Evolutionary conservation across 208 protist species (phyloP).

Genomic region (Borovskyia barvae): DNA sequence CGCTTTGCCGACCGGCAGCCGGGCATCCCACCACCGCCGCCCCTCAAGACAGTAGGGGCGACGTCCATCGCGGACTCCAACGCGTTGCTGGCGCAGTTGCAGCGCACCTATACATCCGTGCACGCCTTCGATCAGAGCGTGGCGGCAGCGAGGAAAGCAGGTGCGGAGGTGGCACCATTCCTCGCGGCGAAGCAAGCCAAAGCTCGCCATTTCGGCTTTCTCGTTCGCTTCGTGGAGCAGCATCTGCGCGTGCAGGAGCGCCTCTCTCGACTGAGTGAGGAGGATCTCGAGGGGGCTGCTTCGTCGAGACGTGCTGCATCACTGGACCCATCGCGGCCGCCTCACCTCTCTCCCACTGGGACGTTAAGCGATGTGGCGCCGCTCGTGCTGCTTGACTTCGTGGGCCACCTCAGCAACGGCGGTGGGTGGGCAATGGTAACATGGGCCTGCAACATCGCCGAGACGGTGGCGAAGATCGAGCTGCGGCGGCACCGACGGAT

Average conservation of each 20-base stretch:
- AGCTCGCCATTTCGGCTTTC: slow-evolving; percentile 21
- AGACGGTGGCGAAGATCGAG: slow-evolving; percentile 55
- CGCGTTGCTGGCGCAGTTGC: slow-evolving; percentile 10
- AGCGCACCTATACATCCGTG: slow-evolving; percentile 9
- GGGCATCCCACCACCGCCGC: background rate
- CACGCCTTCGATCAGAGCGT: slow-evolving; percentile 5
- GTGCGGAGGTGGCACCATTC: slow-evolving; percentile 23
- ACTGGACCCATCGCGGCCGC: slow-evolving; percentile 7
- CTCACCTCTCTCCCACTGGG: background rate
- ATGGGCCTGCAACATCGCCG: slow-evolving; percentile 57
- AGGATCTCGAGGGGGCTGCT: slow-evolving; percentile 13
- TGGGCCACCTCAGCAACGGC: slow-evolving; percentile 49
- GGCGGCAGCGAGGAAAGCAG: slow-evolving; percentile 9
- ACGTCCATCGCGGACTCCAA: background rate
- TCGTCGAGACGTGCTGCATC: slow-evolving; percentile 9
- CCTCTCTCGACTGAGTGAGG: slow-evolving; percentile 24
- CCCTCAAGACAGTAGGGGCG: background rate
- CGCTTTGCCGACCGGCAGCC: slow-evolving; percentile 11
- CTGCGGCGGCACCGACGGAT: slow-evolving; percentile 33
- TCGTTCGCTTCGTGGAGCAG: slow-evolving; percentile 73
- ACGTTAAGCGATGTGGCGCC: slow-evolving; percentile 34
- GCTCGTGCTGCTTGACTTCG: slow-evolving; percentile 65
- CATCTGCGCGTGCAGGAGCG: slow-evolving; percentile 59
- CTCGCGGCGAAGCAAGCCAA: slow-evolving; percentile 13
- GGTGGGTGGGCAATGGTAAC: slow-evolving; percentile 69